These are phyloP conservation scores for Arthrobotrys pseudoclavata DNA, from an alignment of 2,329 filamentous ascomycete genomes.

Conservation along the genomic window DNA sequence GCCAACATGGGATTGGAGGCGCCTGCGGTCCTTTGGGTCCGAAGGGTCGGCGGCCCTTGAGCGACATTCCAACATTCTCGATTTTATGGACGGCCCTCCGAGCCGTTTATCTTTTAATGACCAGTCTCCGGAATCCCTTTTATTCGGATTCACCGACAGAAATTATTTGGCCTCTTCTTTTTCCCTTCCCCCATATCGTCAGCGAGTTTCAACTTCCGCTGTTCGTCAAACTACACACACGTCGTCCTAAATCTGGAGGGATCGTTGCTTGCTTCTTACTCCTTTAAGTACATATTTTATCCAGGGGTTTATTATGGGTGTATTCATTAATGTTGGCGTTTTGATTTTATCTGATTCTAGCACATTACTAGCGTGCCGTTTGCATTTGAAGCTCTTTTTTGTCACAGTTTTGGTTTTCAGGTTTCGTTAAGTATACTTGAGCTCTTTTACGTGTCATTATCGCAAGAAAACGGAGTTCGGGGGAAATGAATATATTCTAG, in stretches of 20 bases:
- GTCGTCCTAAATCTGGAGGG: neutral
- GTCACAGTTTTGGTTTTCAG: neutral
- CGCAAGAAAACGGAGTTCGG: slow-evolving; percentile 50
- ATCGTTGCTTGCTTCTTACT: neutral
- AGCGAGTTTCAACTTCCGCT: slow-evolving; percentile 30
- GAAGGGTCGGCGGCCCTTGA: slow-evolving; percentile 52
- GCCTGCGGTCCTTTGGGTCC: slow-evolving; percentile 63
- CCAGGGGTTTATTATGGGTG: neutral
- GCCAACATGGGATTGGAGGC: slow-evolving; percentile 62
- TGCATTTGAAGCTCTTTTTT: slow-evolving; percentile 13
- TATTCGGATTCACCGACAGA: neutral
- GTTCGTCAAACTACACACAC: neutral
- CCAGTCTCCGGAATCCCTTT: slow-evolving; percentile 3
- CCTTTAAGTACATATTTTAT: slow-evolving; percentile 12
- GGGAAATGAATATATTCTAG: slow-evolving; percentile 29
- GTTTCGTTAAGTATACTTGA: neutral
- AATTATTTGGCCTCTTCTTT: neutral
- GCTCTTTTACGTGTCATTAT: slow-evolving; percentile 36
- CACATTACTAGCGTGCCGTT: slow-evolving; percentile 35
- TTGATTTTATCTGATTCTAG: slow-evolving; percentile 14
- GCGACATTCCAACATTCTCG: neutral
- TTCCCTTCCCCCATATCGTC: neutral
- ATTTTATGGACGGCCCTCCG: neutral
- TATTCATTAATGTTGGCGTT: slow-evolving; percentile 37
- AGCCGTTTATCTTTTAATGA: slow-evolving; percentile 19